Conservation (phyloP, 2,329 filamentous ascomycete genomes). For the Arthrobotrys iridis region DNA sequence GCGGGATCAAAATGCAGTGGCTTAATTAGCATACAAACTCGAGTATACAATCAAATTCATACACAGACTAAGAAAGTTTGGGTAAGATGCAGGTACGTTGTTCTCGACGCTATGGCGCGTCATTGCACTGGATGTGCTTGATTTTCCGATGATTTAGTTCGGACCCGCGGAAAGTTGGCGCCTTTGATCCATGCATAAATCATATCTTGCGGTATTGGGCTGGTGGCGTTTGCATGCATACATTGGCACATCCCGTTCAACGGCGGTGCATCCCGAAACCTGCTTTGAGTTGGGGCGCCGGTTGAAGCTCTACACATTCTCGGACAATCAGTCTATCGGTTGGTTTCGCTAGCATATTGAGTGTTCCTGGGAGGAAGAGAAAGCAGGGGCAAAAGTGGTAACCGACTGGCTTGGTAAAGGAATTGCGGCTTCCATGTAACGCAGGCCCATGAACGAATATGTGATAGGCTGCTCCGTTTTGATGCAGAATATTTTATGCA, state of each 20-base stretch:
- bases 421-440: no score
- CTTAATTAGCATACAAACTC: neutral
- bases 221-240: neutral
- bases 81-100: neutral
- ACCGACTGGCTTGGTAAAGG: no score
- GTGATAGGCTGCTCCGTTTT: no score
- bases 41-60: neutral
- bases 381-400: no score
- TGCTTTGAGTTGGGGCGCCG: neutral
- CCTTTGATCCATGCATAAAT: neutral
- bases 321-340: neutral
- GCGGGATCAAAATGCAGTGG: neutral
- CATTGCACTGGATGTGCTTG: neutral
- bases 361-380: no score
- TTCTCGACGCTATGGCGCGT: neutral
- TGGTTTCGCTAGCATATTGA: neutral
- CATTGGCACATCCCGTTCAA: neutral
- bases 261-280: neutral
- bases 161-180: constrained; percentile 1
- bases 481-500: no score
- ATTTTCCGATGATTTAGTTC: neutral
- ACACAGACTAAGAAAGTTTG: neutral
- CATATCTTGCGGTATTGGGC: neutral
- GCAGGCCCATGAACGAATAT: no score
- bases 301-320: neutral